Base-by-base conservation (phyloP, 2,329 filamentous ascomycete genomes). In the Lecanoromycetidae sp. region DNA sequence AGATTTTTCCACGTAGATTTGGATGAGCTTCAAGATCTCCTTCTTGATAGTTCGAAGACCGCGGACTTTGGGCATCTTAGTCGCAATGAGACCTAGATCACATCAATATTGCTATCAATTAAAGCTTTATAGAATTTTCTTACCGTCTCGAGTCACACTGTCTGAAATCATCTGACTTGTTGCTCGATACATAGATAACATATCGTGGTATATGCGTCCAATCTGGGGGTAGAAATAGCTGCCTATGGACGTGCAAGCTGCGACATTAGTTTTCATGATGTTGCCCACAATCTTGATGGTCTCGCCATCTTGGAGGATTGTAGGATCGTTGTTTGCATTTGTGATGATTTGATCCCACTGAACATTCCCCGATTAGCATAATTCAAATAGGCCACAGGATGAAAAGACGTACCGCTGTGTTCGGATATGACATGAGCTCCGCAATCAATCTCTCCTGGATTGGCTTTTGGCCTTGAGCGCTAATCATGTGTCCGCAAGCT, bases 221-320 rank as follows among this genome's bases (percentile, higher is more conserved):
- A 98, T 94, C 63, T 98, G 91, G 10, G 91, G 90, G 61, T 94
- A 95, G 66, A 98, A 98, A 68, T 96, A 98, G 44, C 86, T 80
- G 27, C 93, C 91, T 49, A 98, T 91, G 0, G 91, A 96, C 29
- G 85, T 86, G 65, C 91, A 98, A 29, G 91, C 91, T n/a, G 93
- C 90, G 4, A 98, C 91, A 58, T 98, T 98, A 1, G 91, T 98
- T 76, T 98, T 98, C 91, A 98, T 98, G 62, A 98, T 95, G 67
- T 98, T 98, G 56, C 91, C 91, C 53, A 98, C 88, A 56, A 98
- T 82, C 71, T 98, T 98, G 70, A 98, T 96, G 1, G 88, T 94
- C 57, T 98, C 88, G 9, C 81, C 73, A 60, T 96, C 87, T 63
- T 96, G 87, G 10, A 98, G 74, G 56, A 91, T 87, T 19, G 80